Evolutionary conservation across 352 stramenopile species (phyloP), one percentile per base, ranked within the genome.

Genomic region (Phytophthora chlamydospora): DNA sequence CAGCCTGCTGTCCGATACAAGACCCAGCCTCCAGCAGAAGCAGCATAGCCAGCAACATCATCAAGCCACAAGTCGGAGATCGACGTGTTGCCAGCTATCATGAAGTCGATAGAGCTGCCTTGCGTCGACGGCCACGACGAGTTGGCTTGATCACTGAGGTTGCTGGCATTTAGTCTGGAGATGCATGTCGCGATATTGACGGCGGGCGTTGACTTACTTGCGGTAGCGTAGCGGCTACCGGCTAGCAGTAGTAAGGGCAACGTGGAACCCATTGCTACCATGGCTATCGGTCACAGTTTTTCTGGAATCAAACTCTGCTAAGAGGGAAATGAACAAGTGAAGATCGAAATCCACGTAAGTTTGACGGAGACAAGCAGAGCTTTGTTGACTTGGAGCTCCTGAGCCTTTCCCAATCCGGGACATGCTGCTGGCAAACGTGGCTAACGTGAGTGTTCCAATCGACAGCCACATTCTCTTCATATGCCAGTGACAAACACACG

Each of bases 1-100:
- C 59, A 73, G 11, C 21, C 50, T 12, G 41, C 32, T 42, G 52
- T 45, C 16, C 66, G 52, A 21, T 59, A 73, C 21, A 70, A 7
- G 7, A 69, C 36, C 38, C 48, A 42, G 11, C n/a, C 59, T 29
- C 58, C 42, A 7, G 46, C 65, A 35, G 43, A 39, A 39, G 27
- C 16, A n/a, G 34, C 21, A 24, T 54, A 68, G 2, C 41, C 51
- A 21, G 14, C 32, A 10, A 50, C 19, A 16, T n/a, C 14, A 21
- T 62, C 46, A 11, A 61, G 13, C 58, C 58, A 61, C 8, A 29
- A 24, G 8, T 53, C 52, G 6, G 46, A 21, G 29, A 62, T 49
- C 7, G 50, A 61, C 3, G 21, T 31, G 36, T 67, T 67, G 19
- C n/a, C 31, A 16, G 65, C 24, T 6, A 72, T 14, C 29, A 63